Evolutionary conservation across 2,329 filamentous ascomycete species (phyloP).

Genomic region (Penicillium brasilianum): DNA sequence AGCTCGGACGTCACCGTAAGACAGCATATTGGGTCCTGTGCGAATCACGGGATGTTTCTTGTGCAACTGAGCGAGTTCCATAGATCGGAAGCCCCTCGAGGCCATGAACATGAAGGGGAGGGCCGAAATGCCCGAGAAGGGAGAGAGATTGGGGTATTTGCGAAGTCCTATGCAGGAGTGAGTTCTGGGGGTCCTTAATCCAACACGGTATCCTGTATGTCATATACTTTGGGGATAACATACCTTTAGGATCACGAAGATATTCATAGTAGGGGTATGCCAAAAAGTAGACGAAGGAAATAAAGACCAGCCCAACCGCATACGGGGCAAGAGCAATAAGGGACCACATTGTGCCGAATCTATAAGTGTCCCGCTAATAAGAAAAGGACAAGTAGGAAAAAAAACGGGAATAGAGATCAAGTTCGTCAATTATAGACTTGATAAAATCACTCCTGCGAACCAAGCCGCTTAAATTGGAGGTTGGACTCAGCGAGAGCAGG

Average conservation of each 20-base stretch:
- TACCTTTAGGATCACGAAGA: constrained; percentile 37
- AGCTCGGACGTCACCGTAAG: constrained; percentile 48
- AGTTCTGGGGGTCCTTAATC: not conserved
- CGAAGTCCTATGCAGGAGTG: constrained; percentile 45
- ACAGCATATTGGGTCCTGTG: constrained; percentile 54
- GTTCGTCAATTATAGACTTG: not conserved
- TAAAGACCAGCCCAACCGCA: constrained; percentile 27
- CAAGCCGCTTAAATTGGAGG: not conserved
- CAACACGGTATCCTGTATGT: not conserved
- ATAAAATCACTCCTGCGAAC: not conserved
- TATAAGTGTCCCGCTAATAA: not conserved
- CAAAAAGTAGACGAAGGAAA: constrained; percentile 34
- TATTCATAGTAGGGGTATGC: constrained; percentile 34
- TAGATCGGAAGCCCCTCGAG: constrained; percentile 51
- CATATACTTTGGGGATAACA: not conserved
- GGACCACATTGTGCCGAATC: constrained; percentile 26
- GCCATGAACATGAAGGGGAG: constrained; percentile 56
- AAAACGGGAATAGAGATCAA: not conserved
- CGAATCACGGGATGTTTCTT: constrained; percentile 53
- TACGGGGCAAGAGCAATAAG: constrained; percentile 31
- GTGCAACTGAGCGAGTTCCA: constrained; percentile 51
- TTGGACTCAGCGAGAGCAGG: not conserved
- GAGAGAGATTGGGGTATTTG: constrained; percentile 52
- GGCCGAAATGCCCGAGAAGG: constrained; percentile 53
- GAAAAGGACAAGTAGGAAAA: constrained; percentile 6